Conservation (phyloP, 2,329 filamentous ascomycete genomes). For the Eutypa lata region DNA sequence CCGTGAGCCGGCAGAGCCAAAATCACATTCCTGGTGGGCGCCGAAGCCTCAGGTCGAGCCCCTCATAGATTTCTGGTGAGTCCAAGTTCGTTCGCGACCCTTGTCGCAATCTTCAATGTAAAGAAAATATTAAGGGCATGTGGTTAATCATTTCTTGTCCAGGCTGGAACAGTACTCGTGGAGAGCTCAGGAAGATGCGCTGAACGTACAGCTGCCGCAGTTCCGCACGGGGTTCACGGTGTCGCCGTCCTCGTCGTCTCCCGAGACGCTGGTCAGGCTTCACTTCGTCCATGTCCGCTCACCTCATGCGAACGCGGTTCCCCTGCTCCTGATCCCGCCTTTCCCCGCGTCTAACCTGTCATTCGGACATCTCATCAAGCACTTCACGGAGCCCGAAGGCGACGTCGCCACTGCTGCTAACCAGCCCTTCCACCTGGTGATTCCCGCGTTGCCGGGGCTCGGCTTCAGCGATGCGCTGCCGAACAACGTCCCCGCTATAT, state of each 20-base stretch:
- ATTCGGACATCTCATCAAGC: constrained; percentile 51
- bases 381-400: constrained; percentile 52
- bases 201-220: constrained; percentile 61
- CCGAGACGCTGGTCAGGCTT: constrained; percentile 47
- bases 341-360: constrained; percentile 65
- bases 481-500: constrained; percentile 45
- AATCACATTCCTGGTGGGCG: constrained; percentile 52
- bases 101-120: too few species aligned
- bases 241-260: constrained; percentile 21
- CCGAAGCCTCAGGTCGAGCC: constrained; percentile 62
- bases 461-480: constrained; percentile 64
- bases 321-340: constrained; percentile 62
- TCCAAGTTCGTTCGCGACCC: constrained; percentile 3
- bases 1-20: constrained; percentile 49
- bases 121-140: constrained; percentile 2
- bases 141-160: constrained; percentile 4
- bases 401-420: too few species aligned
- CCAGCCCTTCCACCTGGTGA: constrained; percentile 63
- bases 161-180: constrained; percentile 67
- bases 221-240: constrained; percentile 55
- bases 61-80: constrained; percentile 63
- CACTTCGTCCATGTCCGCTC: constrained; percentile 65
- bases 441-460: constrained; percentile 62
- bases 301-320: constrained; percentile 50
- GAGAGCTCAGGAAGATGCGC: constrained; percentile 53